Evolutionary conservation across 2,329 filamentous ascomycete species (phyloP).

Genomic region (Tolypocladium tropicale): DNA sequence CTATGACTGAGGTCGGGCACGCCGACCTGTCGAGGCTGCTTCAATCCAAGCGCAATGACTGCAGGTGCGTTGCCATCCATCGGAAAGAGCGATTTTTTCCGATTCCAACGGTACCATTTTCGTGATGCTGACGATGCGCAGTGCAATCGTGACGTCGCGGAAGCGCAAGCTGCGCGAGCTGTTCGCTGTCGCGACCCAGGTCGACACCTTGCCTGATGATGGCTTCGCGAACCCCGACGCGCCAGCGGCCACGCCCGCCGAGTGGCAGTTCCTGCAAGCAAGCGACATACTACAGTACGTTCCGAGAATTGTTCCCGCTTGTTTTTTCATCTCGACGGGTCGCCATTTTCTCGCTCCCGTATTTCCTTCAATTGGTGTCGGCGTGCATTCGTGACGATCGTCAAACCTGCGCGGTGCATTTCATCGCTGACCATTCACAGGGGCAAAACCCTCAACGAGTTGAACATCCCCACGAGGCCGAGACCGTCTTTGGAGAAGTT

Average conservation of each 20-base stretch:
- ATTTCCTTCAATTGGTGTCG: background rate
- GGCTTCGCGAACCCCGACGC: slow-evolving; percentile 47
- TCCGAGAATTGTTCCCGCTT: slow-evolving; percentile 4
- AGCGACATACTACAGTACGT: slow-evolving; percentile 53
- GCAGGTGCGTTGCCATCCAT: slow-evolving; percentile 40
- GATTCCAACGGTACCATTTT: slow-evolving; percentile 35
- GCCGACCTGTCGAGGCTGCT: slow-evolving; percentile 56
- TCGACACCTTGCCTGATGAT: slow-evolving; percentile 49
- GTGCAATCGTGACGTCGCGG: slow-evolving; percentile 69
- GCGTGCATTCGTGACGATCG: slow-evolving; percentile 4
- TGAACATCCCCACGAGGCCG: slow-evolving; percentile 39
- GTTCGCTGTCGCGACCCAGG: slow-evolving; percentile 67
- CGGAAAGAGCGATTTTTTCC: slow-evolving; percentile 38
- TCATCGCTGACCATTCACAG: slow-evolving; percentile 14
- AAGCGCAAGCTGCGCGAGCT: slow-evolving; percentile 88
- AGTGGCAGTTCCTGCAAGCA: slow-evolving; percentile 45
- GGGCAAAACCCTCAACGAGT: slow-evolving; percentile 37
- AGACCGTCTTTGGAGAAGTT: slow-evolving; percentile 32
- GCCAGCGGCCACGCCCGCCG: slow-evolving; percentile 38
- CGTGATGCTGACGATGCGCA: slow-evolving; percentile 34
- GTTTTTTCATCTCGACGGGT: slow-evolving; percentile 6
- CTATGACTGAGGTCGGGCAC: slow-evolving; percentile 61
- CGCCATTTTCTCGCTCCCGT: slow-evolving; percentile 7
- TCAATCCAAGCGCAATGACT: slow-evolving; percentile 53
- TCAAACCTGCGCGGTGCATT: background rate